Evolutionary conservation across 192 early-diverging fungal species (phyloP).

Genomic region (Phlyctochytrium arcticum): DNA sequence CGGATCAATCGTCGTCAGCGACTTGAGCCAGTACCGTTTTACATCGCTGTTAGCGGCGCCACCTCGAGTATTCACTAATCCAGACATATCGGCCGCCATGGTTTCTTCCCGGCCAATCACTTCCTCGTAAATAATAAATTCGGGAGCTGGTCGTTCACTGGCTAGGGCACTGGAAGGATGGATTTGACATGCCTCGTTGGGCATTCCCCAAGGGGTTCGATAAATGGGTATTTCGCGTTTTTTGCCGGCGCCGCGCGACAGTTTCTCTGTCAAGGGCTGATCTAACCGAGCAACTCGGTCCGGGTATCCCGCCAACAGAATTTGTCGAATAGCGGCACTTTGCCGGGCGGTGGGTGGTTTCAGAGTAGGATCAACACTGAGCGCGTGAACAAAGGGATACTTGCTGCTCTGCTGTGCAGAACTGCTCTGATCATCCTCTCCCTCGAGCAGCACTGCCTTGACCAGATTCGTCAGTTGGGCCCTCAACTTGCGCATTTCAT

Average conservation of each 20-base stretch:
- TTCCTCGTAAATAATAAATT: constrained; percentile 54
- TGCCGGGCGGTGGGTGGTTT: constrained; percentile 48
- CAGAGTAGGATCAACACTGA: constrained; percentile 56
- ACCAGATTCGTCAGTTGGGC: constrained; percentile 38
- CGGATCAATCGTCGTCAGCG: constrained; percentile 68
- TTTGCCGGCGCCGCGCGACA: constrained; percentile 11
- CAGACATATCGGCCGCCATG: constrained; percentile 50
- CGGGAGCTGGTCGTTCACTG: constrained; percentile 38
- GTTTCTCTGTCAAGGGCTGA: no score
- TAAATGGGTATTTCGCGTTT: constrained; percentile 42
- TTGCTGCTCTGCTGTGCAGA: constrained; percentile 55
- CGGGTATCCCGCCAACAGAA: constrained; percentile 82
- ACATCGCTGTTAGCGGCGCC: constrained; percentile 9
- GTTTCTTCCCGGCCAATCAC: constrained; percentile 45
- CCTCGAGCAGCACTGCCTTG: constrained; percentile 27
- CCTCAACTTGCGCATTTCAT: constrained; percentile 49
- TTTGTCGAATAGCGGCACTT: constrained; percentile 74
- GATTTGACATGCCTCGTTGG: constrained; percentile 68
- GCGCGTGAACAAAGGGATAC: constrained; percentile 62
- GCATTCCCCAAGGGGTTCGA: constrained; percentile 37
- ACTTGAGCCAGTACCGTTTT: constrained; percentile 62
- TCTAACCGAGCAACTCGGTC: constrained; percentile 86
- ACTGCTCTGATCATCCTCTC: background rate
- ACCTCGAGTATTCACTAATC: constrained; percentile 67
- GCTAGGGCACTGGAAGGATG: constrained; percentile 36